Evolutionary conservation across 2,329 filamentous ascomycete genomes (phyloP), one percentile per base, ranked within the genome.

Genomic region (Xylaria sp.): DNA sequence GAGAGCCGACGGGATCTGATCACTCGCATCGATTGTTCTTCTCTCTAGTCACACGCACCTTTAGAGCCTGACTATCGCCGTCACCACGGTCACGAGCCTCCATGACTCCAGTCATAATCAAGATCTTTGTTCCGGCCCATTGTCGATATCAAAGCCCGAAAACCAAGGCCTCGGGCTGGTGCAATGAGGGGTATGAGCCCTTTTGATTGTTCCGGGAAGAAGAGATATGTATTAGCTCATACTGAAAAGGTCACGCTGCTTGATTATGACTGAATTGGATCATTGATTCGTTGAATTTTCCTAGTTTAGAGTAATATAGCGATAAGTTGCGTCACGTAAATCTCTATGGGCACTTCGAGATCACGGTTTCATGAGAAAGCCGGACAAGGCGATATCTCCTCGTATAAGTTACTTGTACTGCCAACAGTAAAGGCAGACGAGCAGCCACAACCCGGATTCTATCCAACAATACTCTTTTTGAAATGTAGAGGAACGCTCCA

Each of bases 1-100:
- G 35, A 68, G 61, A 48, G 37, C 54, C 47, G 47, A 42, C 57
- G 23, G 25, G 66, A 53, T 61, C 59, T 62, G n/a, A 51, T 35
- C 25, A 40, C 47, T 12, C 25, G 32, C 8, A 6, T n/a, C 47
- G 32, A 35, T 35, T 10, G 5, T 53, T 42, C 21, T 44, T n/a
- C n/a, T 8, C 48, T 37, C 35, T 10, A 23, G 25, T 32, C 23
- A 54, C 37, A 59, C n/a, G n/a, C 35, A 59, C 37, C 51, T 51
- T 42, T 23, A 61, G 9, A 61, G 40, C 18, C 29, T 51, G 23
- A 42, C 59, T 10, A 66, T 29, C 18, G n/a, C 18, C 18, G 25
- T 47, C 40, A 68, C 48, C 48, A 54, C 48, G 35, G 54, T 25
- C 42, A 25, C 23, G 18, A 16, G 37, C 2, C 23, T 42, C 23